phyloP scores from a whole-genome alignment of 1,284 basidiomycete genomes.

The Tilletia indica region DNA sequence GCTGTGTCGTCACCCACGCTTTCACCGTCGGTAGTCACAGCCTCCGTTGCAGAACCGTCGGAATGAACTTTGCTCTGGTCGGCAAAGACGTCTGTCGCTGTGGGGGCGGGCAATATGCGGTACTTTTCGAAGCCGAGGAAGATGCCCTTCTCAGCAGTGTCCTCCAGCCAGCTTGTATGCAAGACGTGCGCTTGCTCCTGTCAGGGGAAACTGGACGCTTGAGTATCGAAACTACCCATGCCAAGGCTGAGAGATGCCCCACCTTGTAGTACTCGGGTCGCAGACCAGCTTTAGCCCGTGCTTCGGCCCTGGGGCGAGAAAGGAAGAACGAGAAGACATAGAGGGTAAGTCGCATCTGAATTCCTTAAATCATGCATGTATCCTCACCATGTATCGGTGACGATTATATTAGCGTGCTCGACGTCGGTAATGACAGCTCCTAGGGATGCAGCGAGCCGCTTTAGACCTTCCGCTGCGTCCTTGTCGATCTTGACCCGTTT shows the following conservation, averaged over 20 bases:
- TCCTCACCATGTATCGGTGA: constrained; percentile 11
- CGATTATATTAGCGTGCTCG: constrained; percentile 13
- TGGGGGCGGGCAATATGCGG: background rate
- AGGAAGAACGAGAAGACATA: too few relatives aligned
- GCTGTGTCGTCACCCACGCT: background rate
- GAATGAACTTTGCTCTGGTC: background rate
- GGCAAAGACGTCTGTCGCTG: background rate
- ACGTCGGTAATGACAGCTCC: constrained; percentile 1
- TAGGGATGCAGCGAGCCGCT: background rate
- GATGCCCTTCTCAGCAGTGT: constrained; percentile 6
- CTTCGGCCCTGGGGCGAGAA: background rate
- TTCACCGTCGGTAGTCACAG: background rate
- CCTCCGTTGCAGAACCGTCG: background rate
- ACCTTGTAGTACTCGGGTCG: constrained; percentile 9
- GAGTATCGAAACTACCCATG: background rate
- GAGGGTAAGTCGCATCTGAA: background rate
- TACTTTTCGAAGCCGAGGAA: constrained; percentile 6
- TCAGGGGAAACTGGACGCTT: background rate
- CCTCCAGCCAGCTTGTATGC: constrained; percentile 5
- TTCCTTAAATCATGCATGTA: background rate
- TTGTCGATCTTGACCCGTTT: constrained; percentile 6
- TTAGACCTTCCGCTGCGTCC: background rate
- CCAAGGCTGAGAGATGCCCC: background rate
- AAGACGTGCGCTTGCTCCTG: constrained; percentile 9
- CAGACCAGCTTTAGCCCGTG: constrained; percentile 12